Conservation (phyloP, 1,139 yeast species). For the Candida glucosophila region DNA sequence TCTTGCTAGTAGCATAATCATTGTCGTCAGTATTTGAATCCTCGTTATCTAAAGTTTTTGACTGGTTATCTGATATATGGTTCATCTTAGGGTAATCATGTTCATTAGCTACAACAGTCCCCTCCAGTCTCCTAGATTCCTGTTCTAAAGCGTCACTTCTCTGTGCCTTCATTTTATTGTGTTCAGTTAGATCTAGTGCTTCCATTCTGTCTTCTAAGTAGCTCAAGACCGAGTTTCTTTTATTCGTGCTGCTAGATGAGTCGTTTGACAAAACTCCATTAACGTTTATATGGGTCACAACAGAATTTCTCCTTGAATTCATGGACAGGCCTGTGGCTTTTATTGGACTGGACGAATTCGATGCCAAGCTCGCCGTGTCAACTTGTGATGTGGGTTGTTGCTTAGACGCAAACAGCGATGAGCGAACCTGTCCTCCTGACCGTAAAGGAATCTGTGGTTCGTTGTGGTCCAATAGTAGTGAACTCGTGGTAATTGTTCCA, state of each 20-base stretch:
- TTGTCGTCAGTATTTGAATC: too few relatives aligned
- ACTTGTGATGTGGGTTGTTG: too few relatives aligned
- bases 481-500: slow-evolving; percentile 24
- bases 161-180: too few relatives aligned
- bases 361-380: slow-evolving; percentile 9
- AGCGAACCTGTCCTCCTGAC: slow-evolving; percentile 27
- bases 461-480: neutral
- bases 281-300: slow-evolving; percentile 39
- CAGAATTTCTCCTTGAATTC: slow-evolving; percentile 36
- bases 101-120: too few relatives aligned
- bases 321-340: too few relatives aligned
- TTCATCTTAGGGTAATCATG: too few relatives aligned
- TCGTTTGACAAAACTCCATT: slow-evolving; percentile 38
- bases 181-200: slow-evolving; percentile 29
- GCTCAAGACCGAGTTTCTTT: slow-evolving; percentile 35
- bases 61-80: too few relatives aligned
- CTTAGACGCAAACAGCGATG: slow-evolving; percentile 12
- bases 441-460: slow-evolving; percentile 19
- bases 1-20: too few relatives aligned
- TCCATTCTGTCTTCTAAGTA: slow-evolving; percentile 42
- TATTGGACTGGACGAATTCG: slow-evolving; percentile 7
- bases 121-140: too few relatives aligned
- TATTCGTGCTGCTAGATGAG: slow-evolving; percentile 16
- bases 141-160: too few relatives aligned
- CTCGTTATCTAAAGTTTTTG: too few relatives aligned